These are phyloP conservation scores for Alternaria infectoria DNA, from an alignment of 2,329 filamentous ascomycete species.

Conservation along the genomic window DNA sequence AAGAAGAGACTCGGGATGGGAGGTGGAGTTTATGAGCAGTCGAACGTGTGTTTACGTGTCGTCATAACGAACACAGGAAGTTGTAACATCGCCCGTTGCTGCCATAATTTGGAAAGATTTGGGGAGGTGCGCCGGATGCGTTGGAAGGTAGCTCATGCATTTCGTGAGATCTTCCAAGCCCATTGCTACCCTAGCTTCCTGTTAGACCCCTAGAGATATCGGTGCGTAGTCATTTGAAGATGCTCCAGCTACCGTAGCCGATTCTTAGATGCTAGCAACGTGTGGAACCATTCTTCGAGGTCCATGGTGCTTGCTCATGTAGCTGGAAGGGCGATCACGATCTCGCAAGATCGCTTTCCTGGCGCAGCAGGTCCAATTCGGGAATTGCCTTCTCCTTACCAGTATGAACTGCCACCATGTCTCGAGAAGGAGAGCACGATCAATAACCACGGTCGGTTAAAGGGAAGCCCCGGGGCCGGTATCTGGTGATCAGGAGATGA, in stretches of 20 bases:
- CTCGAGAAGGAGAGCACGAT: neutral
- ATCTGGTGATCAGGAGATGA: neutral
- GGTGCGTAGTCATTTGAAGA: neutral
- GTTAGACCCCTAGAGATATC: neutral
- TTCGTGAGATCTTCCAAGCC: neutral
- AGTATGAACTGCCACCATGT: neutral
- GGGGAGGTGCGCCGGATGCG: neutral
- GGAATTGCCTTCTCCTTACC: neutral
- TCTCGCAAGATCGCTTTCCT: neutral
- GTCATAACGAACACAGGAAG: slow-evolving; percentile 9
- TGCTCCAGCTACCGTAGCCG: neutral
- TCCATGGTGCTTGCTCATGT: neutral
- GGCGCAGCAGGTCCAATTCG: neutral
- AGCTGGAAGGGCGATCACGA: neutral
- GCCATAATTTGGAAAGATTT: neutral
- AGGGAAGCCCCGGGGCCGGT: neutral
- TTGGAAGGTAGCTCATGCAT: neutral
- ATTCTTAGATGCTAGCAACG: neutral
- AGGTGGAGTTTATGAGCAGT: slow-evolving; percentile 3
- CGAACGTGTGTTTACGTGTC: neutral
- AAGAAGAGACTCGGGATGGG: slow-evolving; percentile 6
- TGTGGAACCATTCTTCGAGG: neutral
- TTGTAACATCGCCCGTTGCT: neutral
- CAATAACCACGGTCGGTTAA: neutral
- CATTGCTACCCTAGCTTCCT: neutral